These are phyloP conservation scores for Sporisorium iseilematis-ciliati DNA, from an alignment of 1,284 basidiomycete genomes.

Conservation along the genomic window DNA sequence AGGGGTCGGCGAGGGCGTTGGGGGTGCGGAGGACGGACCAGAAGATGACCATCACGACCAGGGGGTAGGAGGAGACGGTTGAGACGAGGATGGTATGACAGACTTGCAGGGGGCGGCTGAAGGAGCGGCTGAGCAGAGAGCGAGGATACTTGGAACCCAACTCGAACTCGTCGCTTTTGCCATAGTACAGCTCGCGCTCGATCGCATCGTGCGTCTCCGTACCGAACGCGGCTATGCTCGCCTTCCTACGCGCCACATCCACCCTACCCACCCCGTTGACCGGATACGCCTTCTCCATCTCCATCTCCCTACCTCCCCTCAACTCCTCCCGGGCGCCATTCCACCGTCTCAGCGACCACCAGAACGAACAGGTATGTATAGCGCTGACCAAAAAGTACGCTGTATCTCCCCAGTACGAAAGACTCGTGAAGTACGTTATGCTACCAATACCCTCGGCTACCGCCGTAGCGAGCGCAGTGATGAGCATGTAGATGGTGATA, in stretches of 20 bases:
- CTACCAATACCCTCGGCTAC: slow-evolving; percentile 58
- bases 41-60: slow-evolving; percentile 78
- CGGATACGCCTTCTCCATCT: slow-evolving; percentile 46
- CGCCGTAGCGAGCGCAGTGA: slow-evolving; percentile 72
- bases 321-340: slow-evolving; percentile 1
- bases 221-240: slow-evolving; percentile 24
- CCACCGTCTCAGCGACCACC: slow-evolving; percentile 26
- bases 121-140: slow-evolving; percentile 28
- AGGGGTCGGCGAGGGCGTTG: slow-evolving; percentile 73
- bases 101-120: slow-evolving; percentile 36
- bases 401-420: slow-evolving; percentile 45
- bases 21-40: slow-evolving; percentile 75
- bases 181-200: slow-evolving; percentile 25
- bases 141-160: slow-evolving; percentile 27
- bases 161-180: slow-evolving; percentile 17
- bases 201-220: slow-evolving; percentile 24
- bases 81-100: slow-evolving; percentile 36
- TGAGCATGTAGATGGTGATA: slow-evolving; percentile 75
- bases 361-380: slow-evolving; percentile 44
- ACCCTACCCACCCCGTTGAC: slow-evolving; percentile 24
- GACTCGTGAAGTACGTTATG: slow-evolving; percentile 45
- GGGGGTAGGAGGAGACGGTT: slow-evolving; percentile 71
- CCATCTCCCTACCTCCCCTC: slow-evolving; percentile 15
- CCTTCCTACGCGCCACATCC: slow-evolving; percentile 31
- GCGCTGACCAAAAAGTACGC: slow-evolving; percentile 44